Conservation (phyloP, 768 basidiomycete genomes). For the Boletus barrowsii region DNA sequence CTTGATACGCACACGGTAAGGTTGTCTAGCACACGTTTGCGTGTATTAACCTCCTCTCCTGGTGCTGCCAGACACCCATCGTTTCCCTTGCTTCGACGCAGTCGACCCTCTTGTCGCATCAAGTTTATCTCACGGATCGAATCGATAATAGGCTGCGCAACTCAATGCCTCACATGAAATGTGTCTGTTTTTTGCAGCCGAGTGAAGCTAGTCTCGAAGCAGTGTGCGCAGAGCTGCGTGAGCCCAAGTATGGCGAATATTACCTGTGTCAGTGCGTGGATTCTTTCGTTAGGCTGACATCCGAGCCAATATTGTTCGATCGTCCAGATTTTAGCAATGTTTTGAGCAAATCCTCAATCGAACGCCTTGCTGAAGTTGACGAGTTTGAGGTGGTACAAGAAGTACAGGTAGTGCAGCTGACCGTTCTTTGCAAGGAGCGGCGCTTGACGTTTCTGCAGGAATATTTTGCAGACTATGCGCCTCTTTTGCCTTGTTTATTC, state of each 20-base stretch:
- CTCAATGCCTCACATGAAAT: slow-evolving; percentile 94
- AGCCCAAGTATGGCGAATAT: slow-evolving; percentile 96
- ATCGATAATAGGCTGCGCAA: slow-evolving; percentile 94
- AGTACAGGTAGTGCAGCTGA: slow-evolving; percentile 69
- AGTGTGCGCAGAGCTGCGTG: slow-evolving; percentile 77
- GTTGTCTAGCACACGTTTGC: not conserved
- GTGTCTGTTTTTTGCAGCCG: slow-evolving; percentile 88
- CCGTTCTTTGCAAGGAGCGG: not conserved
- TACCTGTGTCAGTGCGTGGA: slow-evolving; percentile 96
- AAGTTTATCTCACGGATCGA: slow-evolving; percentile 96
- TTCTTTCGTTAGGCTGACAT: slow-evolving; percentile 31
- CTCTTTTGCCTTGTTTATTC: slow-evolving; percentile 82
- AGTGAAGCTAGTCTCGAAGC: slow-evolving; percentile 80
- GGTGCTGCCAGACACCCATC: slow-evolving; percentile 76
- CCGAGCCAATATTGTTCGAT: slow-evolving; percentile 14
- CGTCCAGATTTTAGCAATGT: slow-evolving; percentile 90
- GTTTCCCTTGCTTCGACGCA: slow-evolving; percentile 94
- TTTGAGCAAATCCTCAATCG: slow-evolving; percentile 84
- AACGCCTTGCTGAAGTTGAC: slow-evolving; percentile 89
- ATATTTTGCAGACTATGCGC: slow-evolving; percentile 96
- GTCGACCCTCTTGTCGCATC: slow-evolving; percentile 87
- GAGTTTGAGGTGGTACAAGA: slow-evolving; percentile 96
- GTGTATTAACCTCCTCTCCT: not conserved
- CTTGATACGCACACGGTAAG: slow-evolving; percentile 91
- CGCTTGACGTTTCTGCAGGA: slow-evolving; percentile 52